Percentiles rank a stretch among this genome's conserved stretches.
These are phyloP conservation scores for Amaranthus palmeri DNA, from an alignment of 148 eudicot species.

Conservation along the genomic window DNA sequence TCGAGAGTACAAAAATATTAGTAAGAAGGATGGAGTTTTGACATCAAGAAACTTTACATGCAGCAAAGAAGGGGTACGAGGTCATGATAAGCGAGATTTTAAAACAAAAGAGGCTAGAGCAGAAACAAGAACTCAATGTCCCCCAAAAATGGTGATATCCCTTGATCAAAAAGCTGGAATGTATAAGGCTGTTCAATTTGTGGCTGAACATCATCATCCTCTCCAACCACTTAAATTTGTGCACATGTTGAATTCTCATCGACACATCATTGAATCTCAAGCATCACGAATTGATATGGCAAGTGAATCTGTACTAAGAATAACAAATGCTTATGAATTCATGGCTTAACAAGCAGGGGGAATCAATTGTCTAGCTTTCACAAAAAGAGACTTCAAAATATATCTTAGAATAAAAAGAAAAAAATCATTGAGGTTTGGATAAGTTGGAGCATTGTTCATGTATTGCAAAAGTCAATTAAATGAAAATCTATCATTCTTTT, in stretches of 20 bases:
- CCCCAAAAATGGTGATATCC: constrained; percentile 25
- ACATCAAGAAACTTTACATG: no score
- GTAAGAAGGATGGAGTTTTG: not conserved
- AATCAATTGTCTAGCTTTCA: constrained; percentile 12
- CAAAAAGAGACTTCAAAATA: constrained; percentile 10
- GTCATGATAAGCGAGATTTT: no score
- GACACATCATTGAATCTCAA: constrained; percentile 19
- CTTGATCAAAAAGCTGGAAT: constrained; percentile 4
- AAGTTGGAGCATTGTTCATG: constrained; percentile 23
- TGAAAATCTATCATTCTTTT: constrained; percentile 29
- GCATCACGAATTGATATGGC: constrained; percentile 11
- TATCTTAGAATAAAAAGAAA: constrained; percentile 19
- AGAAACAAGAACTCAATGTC: constrained; percentile 30
- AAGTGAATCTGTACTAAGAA: constrained; percentile 1
- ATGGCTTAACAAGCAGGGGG: constrained; percentile 12
- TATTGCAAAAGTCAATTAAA: constrained; percentile 20
- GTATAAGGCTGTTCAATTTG: constrained; percentile 14
- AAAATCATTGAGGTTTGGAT: constrained; percentile 24
- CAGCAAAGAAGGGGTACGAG: no score
- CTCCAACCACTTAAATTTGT: constrained; percentile 22
- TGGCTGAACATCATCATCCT: constrained; percentile 29
- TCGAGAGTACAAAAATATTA: not conserved
- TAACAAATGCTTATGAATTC: constrained; percentile 13
- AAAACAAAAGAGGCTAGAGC: constrained; percentile 7
- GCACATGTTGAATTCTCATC: constrained; percentile 24